These are phyloP conservation scores for Mrakia gelida DNA, from an alignment of 768 basidiomycete genomes.

Conservation along the genomic window DNA sequence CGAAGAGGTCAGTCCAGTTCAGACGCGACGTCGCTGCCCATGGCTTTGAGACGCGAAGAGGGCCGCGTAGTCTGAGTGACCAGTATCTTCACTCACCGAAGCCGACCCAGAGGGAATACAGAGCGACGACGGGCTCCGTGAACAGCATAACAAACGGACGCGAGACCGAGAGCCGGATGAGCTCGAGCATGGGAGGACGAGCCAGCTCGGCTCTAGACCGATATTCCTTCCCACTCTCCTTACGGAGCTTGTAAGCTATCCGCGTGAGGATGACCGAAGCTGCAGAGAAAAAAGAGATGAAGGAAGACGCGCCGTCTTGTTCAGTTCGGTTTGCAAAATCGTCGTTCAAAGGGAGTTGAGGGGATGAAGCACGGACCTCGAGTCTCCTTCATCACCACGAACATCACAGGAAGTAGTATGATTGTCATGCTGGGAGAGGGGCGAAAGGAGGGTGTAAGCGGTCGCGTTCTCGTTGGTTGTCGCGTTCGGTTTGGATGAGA, in stretches of 20 bases:
- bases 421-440: neutral
- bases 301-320: too few relatives aligned
- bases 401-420: constrained; percentile 52
- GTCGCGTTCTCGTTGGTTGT: too few relatives aligned
- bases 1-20: neutral
- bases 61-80: too few relatives aligned
- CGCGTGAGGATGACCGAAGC: constrained; percentile 62
- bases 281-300: neutral
- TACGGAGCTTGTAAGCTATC: constrained; percentile 60
- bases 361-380: constrained; percentile 45
- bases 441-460: too few relatives aligned
- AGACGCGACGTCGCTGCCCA: neutral
- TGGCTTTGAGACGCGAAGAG: too few relatives aligned
- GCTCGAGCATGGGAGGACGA: constrained; percentile 52
- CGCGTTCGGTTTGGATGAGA: too few relatives aligned
- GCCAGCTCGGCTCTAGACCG: constrained; percentile 63
- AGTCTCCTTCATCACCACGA: constrained; percentile 66
- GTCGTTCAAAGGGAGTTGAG: neutral
- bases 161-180: constrained; percentile 67
- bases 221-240: constrained; percentile 62
- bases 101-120: constrained; percentile 50
- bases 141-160: constrained; percentile 58
- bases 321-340: neutral
- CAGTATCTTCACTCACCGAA: constrained; percentile 51
- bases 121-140: constrained; percentile 69